Evolutionary conservation across 1,284 basidiomycete genomes (phyloP), one percentile per base, ranked within the genome.

Genomic region (Meira nashicola): DNA sequence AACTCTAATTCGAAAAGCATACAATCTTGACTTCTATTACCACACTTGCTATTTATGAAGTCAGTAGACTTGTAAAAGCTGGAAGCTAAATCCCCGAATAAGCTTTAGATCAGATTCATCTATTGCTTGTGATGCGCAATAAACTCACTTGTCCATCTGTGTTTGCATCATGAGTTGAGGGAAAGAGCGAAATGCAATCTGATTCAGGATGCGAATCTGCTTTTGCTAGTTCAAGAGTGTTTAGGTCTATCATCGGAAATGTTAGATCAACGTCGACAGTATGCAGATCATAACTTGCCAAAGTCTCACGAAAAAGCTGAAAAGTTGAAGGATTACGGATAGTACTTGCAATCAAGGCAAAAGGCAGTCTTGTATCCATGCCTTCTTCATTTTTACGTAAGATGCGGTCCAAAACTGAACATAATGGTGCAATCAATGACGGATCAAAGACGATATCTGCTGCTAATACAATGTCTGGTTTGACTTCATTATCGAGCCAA

Each of bases 401-500:
- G 0, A 62, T 55, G 19, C 25, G 9, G 0, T 39, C 53, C 2
- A 66, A 53, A 12, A 23, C 17, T 23, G 17, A 12, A 23, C 46
- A 48, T 12, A 48, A 48, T 5, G 55, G 52, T 0, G 23, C 46
- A 19, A 60, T 49, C 43, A 66, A 41, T 1, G 10, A 25, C 15
- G 65, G 65, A 40, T 66, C 65, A 39, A 57, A 66, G 21, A 64
- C 65, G n/a, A 64, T 58, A 46, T 66, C 65, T 3, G 65, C 63
- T 10, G 65, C 65, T 15, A 66, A 14, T 12, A 64, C 41, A 25
- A 55, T 28, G 5, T 57, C 55, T 1, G 65, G 49, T 37, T 55
- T 38, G 10, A 46, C 19, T 5, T 38, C 11, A 7, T 25, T n/a
- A 37, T 56, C 39, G 19, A 41, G 47, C 7, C 12, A 25, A 3